A percentile compares a stretch with the other conserved stretches of the same genome.
Conservation (phyloP, 305 asterid genomes). For the Withania somnifera region DNA sequence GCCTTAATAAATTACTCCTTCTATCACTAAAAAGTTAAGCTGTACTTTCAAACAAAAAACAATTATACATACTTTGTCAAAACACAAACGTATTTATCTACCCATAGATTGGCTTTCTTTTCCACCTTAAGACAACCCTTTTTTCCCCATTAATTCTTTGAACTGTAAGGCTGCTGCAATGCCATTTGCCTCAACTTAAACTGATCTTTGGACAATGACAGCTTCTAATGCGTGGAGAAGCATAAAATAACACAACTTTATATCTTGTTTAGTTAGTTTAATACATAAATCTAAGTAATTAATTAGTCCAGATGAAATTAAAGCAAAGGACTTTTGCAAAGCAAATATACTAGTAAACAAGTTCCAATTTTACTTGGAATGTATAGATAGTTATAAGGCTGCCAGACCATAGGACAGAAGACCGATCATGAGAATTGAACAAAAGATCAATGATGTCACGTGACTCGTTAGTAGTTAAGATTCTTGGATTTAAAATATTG, state of each 20-base stretch:
- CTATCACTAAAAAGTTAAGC: conserved; percentile 20
- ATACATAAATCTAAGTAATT: conserved; percentile 1
- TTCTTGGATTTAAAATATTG: not conserved
- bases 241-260: conserved; percentile 24
- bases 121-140: no score
- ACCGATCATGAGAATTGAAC: not conserved
- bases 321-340: conserved; percentile 7
- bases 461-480: conserved; percentile 6
- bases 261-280: not conserved
- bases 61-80: not conserved
- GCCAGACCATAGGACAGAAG: not conserved
- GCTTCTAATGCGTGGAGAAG: conserved; percentile 10
- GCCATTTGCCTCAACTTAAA: conserved; percentile 1
- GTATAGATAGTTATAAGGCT: not conserved
- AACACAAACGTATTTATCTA: not conserved
- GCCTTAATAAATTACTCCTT: conserved; percentile 14
- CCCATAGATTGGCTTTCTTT: not conserved
- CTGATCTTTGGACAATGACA: conserved; percentile 16
- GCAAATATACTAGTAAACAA: no score
- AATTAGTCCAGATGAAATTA: not conserved
- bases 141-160: not conserved
- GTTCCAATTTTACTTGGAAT: conserved; percentile 46
- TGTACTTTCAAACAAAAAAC: conserved; percentile 28
- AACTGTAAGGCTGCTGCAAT: conserved; percentile 20
- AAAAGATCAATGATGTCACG: conserved; percentile 12